A percentile compares a stretch with the other conserved stretches of the same genome.
Evolutionary conservation across 257 asterid genomes (phyloP).

Genomic region (Eustoma russellianum): DNA sequence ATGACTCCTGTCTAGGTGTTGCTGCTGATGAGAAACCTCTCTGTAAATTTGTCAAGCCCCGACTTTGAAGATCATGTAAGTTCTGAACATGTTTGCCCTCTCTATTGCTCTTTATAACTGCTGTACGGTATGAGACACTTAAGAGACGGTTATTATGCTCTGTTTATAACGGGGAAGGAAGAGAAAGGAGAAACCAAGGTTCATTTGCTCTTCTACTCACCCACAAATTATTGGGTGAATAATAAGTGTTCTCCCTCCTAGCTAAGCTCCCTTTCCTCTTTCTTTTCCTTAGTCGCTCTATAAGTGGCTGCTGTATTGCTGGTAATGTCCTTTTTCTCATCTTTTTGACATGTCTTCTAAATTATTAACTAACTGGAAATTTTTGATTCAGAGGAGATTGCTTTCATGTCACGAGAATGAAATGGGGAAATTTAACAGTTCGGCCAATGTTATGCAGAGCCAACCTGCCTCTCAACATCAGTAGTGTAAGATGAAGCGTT

Average conservation of each 20-base stretch:
- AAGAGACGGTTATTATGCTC: not conserved
- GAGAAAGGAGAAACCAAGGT: no score
- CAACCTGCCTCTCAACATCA: constrained; percentile 3
- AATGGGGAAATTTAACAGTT: constrained; percentile 2
- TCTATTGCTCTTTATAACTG: not conserved
- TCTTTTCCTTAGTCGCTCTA: not conserved
- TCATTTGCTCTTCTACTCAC: not conserved
- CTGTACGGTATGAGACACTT: no score
- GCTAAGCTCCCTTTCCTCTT: no score
- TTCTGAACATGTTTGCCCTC: constrained; percentile 6
- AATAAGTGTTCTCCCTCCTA: not conserved
- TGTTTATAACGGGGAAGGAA: not conserved
- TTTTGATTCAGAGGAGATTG: constrained; percentile 18
- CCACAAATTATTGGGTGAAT: not conserved
- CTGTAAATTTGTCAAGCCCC: constrained; percentile 74
- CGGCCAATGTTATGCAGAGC: not conserved
- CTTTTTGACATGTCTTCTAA: not conserved
- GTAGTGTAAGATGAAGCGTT: constrained; percentile 2
- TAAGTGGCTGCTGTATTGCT: not conserved
- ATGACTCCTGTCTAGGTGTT: constrained; percentile 43
- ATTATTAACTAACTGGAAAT: not conserved
- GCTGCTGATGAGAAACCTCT: constrained; percentile 79
- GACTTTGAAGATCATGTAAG: constrained; percentile 92
- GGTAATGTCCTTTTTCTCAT: no score
- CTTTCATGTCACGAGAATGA: constrained; percentile 23